Evolutionary conservation across 2,329 filamentous ascomycete species (phyloP).

Genomic region (Stagonosporopsis tanaceti): DNA sequence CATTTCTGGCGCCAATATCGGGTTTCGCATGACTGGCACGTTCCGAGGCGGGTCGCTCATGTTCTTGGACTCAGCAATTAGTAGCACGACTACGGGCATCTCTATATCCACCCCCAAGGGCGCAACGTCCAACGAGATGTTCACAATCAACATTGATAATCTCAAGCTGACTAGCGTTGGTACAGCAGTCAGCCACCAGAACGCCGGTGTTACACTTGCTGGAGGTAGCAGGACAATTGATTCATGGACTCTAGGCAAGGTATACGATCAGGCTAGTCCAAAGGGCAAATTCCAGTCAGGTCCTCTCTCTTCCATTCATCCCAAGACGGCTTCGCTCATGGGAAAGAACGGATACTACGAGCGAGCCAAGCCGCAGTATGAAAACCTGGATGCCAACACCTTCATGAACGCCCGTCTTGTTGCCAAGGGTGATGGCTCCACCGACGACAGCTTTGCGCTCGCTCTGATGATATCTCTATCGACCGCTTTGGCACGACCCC

Average conservation of each 20-base stretch:
- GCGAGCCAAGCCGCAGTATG: neutral
- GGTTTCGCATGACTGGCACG: neutral
- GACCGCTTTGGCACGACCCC: slow-evolving; percentile 33
- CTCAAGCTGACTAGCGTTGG: neutral
- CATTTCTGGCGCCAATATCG: neutral
- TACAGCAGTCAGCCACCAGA: neutral
- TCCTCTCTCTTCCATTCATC: neutral
- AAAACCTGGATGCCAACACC: neutral
- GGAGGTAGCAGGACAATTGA: neutral
- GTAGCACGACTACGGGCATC: neutral
- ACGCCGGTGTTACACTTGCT: neutral
- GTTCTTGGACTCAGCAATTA: neutral
- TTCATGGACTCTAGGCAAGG: neutral
- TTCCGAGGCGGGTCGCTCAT: neutral
- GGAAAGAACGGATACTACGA: neutral
- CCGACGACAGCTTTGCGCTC: slow-evolving; percentile 45
- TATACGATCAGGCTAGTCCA: neutral
- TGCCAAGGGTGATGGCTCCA: neutral
- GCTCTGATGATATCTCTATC: slow-evolving; percentile 27
- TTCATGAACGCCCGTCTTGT: neutral
- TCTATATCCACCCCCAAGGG: neutral
- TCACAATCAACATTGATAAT: neutral
- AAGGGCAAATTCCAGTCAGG: neutral
- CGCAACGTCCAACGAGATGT: neutral
- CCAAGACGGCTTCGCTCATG: neutral